Base-by-base conservation (phyloP, 345 rosid genomes). In the Linum lewisii region DNA sequence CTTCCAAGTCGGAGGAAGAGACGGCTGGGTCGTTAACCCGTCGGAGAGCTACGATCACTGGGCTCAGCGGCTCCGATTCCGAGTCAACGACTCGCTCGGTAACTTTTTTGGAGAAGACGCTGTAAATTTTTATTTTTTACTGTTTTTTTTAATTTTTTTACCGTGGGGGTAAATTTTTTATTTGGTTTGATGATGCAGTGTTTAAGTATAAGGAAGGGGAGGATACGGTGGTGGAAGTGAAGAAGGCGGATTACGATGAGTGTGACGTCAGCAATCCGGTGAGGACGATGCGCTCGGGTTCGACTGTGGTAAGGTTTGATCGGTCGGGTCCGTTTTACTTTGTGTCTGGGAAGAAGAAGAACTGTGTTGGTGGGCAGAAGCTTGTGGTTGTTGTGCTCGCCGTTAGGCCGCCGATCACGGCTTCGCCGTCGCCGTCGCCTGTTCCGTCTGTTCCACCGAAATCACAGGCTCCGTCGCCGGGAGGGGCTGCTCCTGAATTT, bases 221-320 rank as follows among this genome's bases (percentile, higher is more conserved):
- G 1, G 88, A 86, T 55, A 85, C 88, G 0, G 94, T 88, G 59
- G 57, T 75, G 69, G 32, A 58, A 6, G 96, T 88, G 66, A 74
- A 9, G 26, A 68, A 82, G 61, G 83, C 71, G 4, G 88, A 85
- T 63, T 88, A 70, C 63, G 20, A 64, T 21, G 73, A 57, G 18
- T 88, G 96, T 60, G 78, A 75, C 67, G 59, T 69, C 0, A 63
- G 21, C 63, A 63, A 73, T 13, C 84, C 87, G 0, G 21, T 78
- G 16, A 53, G 61, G 57, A 67, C 32, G 8, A 56, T 77, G 77
- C 63, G 23, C 0, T 62, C 64, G 51, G 90, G 84, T 5, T 66
- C 71, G 13, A 57, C 87, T 6, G 67, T 49, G 56, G 63, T 85
- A 34, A 53, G 44, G 11, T 59, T 85, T 16, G 62, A 62, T 7